Conservation (phyloP, 768 basidiomycete genomes). For the Kwoniella shandongensis region DNA sequence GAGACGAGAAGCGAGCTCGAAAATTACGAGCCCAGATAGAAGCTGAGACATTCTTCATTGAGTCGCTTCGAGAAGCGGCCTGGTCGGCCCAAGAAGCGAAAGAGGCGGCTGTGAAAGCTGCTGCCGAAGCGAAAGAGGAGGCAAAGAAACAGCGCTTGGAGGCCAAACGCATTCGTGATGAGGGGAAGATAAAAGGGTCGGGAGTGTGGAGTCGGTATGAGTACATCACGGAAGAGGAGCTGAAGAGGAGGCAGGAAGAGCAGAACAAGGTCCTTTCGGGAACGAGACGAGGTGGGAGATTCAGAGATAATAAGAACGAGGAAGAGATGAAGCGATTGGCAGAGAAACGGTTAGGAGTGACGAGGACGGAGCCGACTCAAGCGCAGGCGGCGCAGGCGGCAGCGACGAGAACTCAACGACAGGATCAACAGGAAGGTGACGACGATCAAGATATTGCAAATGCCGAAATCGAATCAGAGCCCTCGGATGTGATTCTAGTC, state of each 20-base stretch:
- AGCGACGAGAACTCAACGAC: not conserved
- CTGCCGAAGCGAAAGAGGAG: constrained; percentile 25
- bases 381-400: constrained; percentile 1
- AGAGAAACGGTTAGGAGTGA: constrained; percentile 6
- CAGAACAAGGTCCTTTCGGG: constrained; percentile 24
- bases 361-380: not conserved
- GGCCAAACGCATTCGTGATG: constrained; percentile 27
- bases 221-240: constrained; percentile 35
- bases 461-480: no score
- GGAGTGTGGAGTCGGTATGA: constrained; percentile 45
- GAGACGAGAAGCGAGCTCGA: constrained; percentile 14
- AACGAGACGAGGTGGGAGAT: constrained; percentile 35
- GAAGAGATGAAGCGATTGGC: constrained; percentile 33
- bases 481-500: no score
- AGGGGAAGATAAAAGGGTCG: constrained; percentile 35
- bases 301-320: constrained; percentile 37
- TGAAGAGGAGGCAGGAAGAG: constrained; percentile 24
- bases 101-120: constrained; percentile 18
- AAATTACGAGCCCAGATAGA: constrained; percentile 21
- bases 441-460: not conserved
- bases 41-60: constrained; percentile 31
- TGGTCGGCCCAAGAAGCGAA: constrained; percentile 32
- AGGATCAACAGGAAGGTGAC: constrained; percentile 1
- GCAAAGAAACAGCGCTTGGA: constrained; percentile 24
- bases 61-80: constrained; percentile 29